Base-by-base conservation (phyloP, 225 moss, liverwort and hornwort species). In the Bryum argenteum region DNA sequence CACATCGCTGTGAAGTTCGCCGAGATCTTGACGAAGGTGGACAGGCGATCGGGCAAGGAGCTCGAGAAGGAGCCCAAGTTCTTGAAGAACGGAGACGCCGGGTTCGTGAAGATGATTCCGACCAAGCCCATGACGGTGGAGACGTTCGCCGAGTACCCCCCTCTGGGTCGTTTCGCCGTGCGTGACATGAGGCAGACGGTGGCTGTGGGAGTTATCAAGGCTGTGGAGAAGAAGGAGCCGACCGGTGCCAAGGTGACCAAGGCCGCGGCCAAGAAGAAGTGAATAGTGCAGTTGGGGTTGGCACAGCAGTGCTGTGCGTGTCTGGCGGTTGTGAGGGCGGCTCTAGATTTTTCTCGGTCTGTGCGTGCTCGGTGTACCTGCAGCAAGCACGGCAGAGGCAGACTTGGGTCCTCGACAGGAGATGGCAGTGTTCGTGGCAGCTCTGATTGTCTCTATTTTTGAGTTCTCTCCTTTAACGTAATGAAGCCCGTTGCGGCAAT, bases 101-200 rank as follows among this genome's bases (percentile, higher is more conserved):
- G 85, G 37, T 79, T 85, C 58, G 85, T 85, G 72, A 85, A 85
- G 79, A 79, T 85, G 85, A 16, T 85, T 53, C 85, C 85, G 61
- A 79, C 85, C 3, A 85, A 85, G 85, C 81, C 85, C 15, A 85
- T 87, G 84, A 88, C 85, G 2, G 88, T 88, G 71, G 85, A 88
- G 85, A 88, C 85, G 0, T 85, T 88, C 11, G 80, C 84, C 0
- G 87, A 84, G 70, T 87, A 88, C 52, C 88, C 84, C 3, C 85
- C 88, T 0, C 21, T 88, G 38, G 85, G 82, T 15, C 83, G 88
- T 2, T 88, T 85, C 0, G 88, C 88, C 0, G 88, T 85, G 74
- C 88, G 88, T 0, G 88, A 88, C 75, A 85, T 70, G 88, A 77
- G 63, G 73, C 82, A 86, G 79, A 82, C 82, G 54, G 86, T 86